Evolutionary conservation across 805 yeast genomes (phyloP).

Genomic region (Kluyveromyces dobzhanskii): DNA sequence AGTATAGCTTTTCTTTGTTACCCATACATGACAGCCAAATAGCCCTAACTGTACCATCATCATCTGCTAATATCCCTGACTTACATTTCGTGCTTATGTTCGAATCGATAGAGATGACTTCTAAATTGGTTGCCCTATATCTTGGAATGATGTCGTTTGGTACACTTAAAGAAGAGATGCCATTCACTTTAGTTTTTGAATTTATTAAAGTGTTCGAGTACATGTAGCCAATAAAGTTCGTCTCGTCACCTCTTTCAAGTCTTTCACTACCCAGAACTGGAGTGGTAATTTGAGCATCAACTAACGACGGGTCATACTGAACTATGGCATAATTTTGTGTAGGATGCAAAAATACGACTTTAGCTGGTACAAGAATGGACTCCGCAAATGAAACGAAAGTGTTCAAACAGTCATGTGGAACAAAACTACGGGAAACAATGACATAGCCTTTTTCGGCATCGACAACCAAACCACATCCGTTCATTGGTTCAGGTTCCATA

Average conservation of each 20-base stretch:
- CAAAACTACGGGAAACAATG: constrained; percentile 64
- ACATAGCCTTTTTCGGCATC: constrained; percentile 78
- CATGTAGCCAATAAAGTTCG: constrained; percentile 76
- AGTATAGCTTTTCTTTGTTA: constrained; percentile 59
- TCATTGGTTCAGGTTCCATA: constrained; percentile 49
- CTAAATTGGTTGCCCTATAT: constrained; percentile 78
- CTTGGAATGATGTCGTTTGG: constrained; percentile 68
- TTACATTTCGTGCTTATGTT: constrained; percentile 63
- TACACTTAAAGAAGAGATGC: constrained; percentile 63
- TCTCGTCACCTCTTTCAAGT: constrained; percentile 65
- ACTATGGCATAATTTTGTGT: constrained; percentile 77
- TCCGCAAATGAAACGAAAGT: constrained; percentile 76
- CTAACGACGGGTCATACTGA: constrained; percentile 69
- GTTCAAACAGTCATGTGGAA: constrained; percentile 74
- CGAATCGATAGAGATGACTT: constrained; percentile 68
- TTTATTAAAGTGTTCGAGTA: constrained; percentile 59
- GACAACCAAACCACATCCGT: constrained; percentile 70
- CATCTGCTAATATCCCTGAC: constrained; percentile 70
- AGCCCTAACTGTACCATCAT: constrained; percentile 73
- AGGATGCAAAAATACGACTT: constrained; percentile 80
- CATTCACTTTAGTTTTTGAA: constrained; percentile 69
- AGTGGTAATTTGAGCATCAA: constrained; percentile 61
- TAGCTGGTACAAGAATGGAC: constrained; percentile 69
- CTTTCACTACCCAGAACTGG: constrained; percentile 52
- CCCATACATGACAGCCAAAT: constrained; percentile 82